Evolutionary conservation across 2,329 filamentous ascomycete species (phyloP), one percentile per base, ranked within the genome.

Genomic region (Myriosclerotinia duriaeana): DNA sequence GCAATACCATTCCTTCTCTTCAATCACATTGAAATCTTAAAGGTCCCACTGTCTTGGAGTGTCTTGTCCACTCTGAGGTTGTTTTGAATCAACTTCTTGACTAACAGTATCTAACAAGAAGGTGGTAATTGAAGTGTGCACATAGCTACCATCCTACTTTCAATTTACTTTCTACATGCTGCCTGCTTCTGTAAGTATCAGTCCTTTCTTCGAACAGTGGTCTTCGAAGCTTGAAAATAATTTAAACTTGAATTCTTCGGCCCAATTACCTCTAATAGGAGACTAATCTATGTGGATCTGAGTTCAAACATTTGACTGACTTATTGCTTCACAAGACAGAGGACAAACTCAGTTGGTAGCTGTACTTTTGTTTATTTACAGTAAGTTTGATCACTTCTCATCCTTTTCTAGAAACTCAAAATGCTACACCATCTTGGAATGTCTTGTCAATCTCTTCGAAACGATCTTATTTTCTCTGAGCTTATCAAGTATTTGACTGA

Each of bases 141-240:
- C 22, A 15, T 50, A 12, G 14, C 44, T 60, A 15, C 14, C 34
- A 38, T 50, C n/a, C 7, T 38, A 5, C 44, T 36, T 22, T 6
- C 20, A 48, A 5, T 11, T 48, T 60, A 12, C 14, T 26, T 11
- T 38, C 38, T 22, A 11, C 30, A 38, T 22, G 7, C 36, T 22
- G 17, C 30, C 38, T 22, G 7, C 2, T n/a, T 17, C 12, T 26
- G 44, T 50, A 38, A 60, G 44, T 38, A 26, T 1, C 17, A 8
- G 17, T 34, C 12, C 3, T 9, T 9, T 2, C 15, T 5, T 2
- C 8, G 11, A 17, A 8, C 1, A 0, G 3, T 4, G 5, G 36
- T 2, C 20, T 26, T 38, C 38, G 14, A 22, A 60, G 14, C 30
- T 5, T 6, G 30, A 26, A 22, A 26, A 12, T 4, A 3, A 8